Evolutionary conservation across 257 asterid genomes (phyloP).

Genomic region (Solanum chmielewskii): DNA sequence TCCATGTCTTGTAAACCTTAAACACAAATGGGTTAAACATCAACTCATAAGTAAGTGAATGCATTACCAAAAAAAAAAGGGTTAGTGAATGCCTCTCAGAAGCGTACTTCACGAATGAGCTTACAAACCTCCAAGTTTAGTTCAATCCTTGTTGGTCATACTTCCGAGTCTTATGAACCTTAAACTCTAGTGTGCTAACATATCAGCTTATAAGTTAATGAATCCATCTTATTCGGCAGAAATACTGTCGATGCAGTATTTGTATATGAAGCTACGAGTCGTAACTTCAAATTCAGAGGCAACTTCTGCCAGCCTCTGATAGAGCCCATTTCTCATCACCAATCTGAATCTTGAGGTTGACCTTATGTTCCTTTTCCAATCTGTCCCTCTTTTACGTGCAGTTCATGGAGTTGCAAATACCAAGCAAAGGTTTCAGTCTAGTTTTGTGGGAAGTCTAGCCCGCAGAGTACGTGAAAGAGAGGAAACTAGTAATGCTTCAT

Average conservation of each 20-base stretch:
- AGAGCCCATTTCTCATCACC: neutral
- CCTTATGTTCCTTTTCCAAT: neutral
- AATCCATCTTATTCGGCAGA: neutral
- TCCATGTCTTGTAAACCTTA: neutral
- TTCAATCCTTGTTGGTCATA: neutral
- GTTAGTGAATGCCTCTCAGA: neutral
- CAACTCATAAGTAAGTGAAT: neutral
- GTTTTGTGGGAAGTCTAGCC: conserved; percentile 62
- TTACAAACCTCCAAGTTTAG: neutral
- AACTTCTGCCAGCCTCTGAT: neutral
- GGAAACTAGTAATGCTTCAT: conserved; percentile 53
- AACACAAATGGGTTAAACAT: neutral
- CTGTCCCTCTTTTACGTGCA: conserved; percentile 11
- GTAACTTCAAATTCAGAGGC: neutral
- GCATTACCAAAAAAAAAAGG: neutral
- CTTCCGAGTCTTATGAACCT: neutral
- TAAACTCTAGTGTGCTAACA: neutral
- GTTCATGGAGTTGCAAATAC: conserved; percentile 25
- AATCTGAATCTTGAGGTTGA: neutral
- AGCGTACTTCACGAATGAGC: neutral
- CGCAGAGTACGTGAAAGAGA: conserved; percentile 59
- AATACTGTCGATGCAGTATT: neutral
- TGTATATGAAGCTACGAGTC: neutral
- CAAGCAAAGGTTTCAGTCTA: conserved; percentile 29
- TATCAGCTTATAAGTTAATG: neutral